phyloP scores from a whole-genome alignment of 2,329 filamentous ascomycete genomes.

The Aspergillus costaricaensis region DNA sequence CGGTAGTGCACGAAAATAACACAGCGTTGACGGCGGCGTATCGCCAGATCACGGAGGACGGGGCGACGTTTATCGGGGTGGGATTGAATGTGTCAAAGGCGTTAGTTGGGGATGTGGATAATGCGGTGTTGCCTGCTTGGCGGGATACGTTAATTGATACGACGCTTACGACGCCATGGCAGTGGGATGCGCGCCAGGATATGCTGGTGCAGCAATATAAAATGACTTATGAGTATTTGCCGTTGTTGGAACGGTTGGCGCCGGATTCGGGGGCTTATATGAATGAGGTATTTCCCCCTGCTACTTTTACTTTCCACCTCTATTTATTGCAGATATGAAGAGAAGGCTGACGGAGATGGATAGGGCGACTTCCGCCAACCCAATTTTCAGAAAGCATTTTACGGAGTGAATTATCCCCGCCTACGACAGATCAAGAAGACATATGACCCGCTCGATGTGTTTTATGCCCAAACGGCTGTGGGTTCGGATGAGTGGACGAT shows the following conservation, averaged over 20 bases:
- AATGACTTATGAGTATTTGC: conserved; percentile 45
- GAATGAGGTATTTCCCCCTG: conserved; percentile 32
- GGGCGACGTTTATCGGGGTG: conserved; percentile 39
- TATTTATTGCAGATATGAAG: no score
- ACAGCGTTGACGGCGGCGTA: conserved; percentile 33
- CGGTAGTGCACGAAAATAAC: conserved; percentile 36
- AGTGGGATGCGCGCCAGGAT: conserved; percentile 34
- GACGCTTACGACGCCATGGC: conserved; percentile 40
- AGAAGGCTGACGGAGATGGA: no score
- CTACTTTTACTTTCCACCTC: no score
- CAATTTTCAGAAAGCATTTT: conserved; percentile 43
- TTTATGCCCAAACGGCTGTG: conserved; percentile 27
- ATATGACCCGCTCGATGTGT: conserved; percentile 35
- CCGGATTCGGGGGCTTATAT: conserved; percentile 40
- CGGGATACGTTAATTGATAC: conserved; percentile 46
- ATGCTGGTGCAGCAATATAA: conserved; percentile 39
- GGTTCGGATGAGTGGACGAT: conserved; percentile 28
- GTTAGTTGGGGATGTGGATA: conserved; percentile 44
- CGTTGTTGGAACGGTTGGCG: conserved; percentile 38
- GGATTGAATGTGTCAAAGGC: conserved; percentile 42
- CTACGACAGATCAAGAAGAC: conserved; percentile 32
- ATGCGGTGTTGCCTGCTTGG: conserved; percentile 48
- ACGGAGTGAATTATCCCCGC: conserved; percentile 35
- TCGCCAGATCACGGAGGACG: conserved; percentile 37
- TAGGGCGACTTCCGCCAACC: conserved; percentile 39